Base-by-base conservation (phyloP, 805 yeast genomes). In the Nakazawaea molendinolei region DNA sequence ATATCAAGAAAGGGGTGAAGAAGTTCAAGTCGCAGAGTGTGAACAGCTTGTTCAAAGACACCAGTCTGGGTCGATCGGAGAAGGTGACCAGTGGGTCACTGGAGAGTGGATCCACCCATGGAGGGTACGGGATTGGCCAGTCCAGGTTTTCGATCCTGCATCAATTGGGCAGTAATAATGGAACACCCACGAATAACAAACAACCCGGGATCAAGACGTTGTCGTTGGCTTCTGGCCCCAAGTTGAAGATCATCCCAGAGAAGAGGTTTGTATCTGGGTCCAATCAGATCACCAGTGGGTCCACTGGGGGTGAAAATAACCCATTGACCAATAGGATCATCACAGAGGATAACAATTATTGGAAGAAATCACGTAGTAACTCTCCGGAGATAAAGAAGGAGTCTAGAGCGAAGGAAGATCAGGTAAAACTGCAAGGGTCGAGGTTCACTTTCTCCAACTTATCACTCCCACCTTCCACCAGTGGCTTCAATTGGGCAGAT, bases 11-110 rank as follows among this genome's bases (percentile, higher is more conserved):
- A 29, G 23, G 46, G 4, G 40, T 36, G 28, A 47, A 48, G 23
- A 50, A 45, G 32, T 46, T 51, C 45, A 50, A 49, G 34, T 48
- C 57, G 12, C 55, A 51, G 33, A 50, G 56, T 12, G 54, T 47
- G 17, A 51, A 50, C 28, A 44, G 36, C 29, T 40, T 52, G 3
- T 53, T 53, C 48, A 49, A 47, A 27, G 44, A 39, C 12, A 23
- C 27, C 4, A 43, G 40, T 29, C 32, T 10, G 20, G 23, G 7
- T 7, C 13, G n/a, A n/a, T n/a, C n/a, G n/a, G n/a, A n/a, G n/a
- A n/a, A n/a, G n/a, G n/a, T n/a, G n/a, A n/a, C n/a, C n/a, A n/a
- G n/a, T n/a, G n/a, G n/a, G n/a, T n/a, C n/a, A n/a, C n/a, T n/a
- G n/a, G n/a, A n/a, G n/a, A n/a, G n/a, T n/a, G n/a, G n/a, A 15